A percentile compares a stretch with the other conserved stretches of the same genome.
phyloP scores from a whole-genome alignment of 768 basidiomycete species.

The Agaricus subrufescens region DNA sequence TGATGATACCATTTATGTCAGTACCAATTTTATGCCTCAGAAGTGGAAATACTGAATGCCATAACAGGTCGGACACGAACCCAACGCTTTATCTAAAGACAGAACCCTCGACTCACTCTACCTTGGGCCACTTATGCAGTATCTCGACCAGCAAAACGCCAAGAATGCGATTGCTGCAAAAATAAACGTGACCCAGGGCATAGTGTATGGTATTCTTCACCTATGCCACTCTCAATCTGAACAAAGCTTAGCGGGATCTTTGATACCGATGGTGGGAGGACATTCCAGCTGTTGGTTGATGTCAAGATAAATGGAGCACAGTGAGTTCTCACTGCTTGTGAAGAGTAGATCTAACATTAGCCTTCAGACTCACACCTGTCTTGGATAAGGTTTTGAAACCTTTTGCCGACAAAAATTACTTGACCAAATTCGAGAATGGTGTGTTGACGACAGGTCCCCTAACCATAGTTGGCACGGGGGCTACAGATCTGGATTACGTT shows the following conservation, averaged over 20 bases:
- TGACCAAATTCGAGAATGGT: constrained; percentile 43
- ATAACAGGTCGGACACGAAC: constrained; percentile 41
- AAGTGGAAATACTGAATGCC: background rate
- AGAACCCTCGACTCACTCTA: constrained; percentile 46
- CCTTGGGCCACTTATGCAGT: constrained; percentile 38
- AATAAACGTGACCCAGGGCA: constrained; percentile 31
- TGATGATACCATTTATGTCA: constrained; percentile 10
- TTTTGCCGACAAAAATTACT: constrained; percentile 36
- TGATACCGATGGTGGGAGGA: constrained; percentile 34
- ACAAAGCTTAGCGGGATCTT: constrained; percentile 40
- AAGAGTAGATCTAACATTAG: background rate
- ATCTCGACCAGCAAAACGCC: constrained; percentile 38
- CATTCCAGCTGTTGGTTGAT: constrained; percentile 47
- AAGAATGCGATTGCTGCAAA: constrained; percentile 30
- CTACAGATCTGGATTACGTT: constrained; percentile 43
- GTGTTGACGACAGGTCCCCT: constrained; percentile 22
- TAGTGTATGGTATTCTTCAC: constrained; percentile 15
- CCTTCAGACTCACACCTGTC: constrained; percentile 33
- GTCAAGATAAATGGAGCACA: constrained; percentile 47
- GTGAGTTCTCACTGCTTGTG: constrained; percentile 22
- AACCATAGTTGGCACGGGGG: constrained; percentile 47
- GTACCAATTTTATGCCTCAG: constrained; percentile 10
- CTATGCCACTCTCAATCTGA: background rate
- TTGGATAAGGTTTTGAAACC: constrained; percentile 41
- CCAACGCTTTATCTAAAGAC: constrained; percentile 32